Evolutionary conservation across 257 asterid genomes (phyloP).

Genomic region (Nicotiana obtusifolia): DNA sequence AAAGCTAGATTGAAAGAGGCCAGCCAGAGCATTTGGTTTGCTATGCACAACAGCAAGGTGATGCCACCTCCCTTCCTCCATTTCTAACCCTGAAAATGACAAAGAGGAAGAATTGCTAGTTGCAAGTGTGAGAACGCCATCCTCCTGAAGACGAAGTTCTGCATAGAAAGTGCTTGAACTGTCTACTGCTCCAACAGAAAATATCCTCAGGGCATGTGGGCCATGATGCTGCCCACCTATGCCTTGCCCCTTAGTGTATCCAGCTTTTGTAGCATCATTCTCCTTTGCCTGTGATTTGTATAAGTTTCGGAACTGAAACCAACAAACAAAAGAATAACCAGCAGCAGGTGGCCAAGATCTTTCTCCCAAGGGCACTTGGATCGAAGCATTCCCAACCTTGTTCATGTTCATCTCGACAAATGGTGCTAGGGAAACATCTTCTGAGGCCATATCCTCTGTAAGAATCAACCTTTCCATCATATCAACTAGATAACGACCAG

Average conservation of each 20-base stretch:
- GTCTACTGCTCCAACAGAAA: conserved; percentile 89
- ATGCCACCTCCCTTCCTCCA: conserved; percentile 99
- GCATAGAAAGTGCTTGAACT: conserved; percentile 65
- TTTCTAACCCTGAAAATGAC: conserved; percentile 82
- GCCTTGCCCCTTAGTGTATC: conserved; percentile 46
- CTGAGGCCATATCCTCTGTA: conserved; percentile 68
- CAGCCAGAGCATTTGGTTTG: conserved; percentile 99
- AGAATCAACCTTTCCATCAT: conserved; percentile 90
- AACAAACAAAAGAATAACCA: conserved; percentile 95
- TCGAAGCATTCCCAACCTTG: conserved; percentile 87
- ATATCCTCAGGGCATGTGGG: conserved; percentile 61
- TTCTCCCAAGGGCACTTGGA: conserved; percentile 98
- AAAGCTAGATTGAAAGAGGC: conserved; percentile 93
- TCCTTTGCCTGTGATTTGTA: conserved; percentile 59
- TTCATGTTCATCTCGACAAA: conserved; percentile 94
- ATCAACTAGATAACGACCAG: conserved; percentile 75
- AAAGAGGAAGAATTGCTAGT: conserved; percentile 90
- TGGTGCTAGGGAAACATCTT: conserved; percentile 88
- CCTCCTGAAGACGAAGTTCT: conserved; percentile 82
- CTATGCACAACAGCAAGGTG: conserved; percentile 98
- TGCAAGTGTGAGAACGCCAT: conserved; percentile 82
- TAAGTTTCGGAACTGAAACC: conserved; percentile 87
- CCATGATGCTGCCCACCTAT: conserved; percentile 49
- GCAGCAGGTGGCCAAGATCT: conserved; percentile 99
- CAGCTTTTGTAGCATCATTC: conserved; percentile 55